phyloP scores from a whole-genome alignment of 345 rosid genomes.

The Syzygium aromaticum region DNA sequence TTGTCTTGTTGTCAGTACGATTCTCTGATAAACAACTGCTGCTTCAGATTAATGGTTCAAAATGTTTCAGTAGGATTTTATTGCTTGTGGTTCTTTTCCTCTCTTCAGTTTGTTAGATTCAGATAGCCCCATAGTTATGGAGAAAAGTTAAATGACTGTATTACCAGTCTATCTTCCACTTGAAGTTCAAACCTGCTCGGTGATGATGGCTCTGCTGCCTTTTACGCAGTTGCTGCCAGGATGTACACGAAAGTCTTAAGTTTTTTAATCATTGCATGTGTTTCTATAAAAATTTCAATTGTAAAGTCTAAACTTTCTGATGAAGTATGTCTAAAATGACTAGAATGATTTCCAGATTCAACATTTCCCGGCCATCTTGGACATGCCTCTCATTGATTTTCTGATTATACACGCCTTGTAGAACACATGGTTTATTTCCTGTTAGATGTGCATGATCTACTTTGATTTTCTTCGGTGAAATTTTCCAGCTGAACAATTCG shows the following conservation, averaged over 20 bases:
- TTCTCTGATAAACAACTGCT: background rate
- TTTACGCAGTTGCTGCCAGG: conserved; percentile 24
- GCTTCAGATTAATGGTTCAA: background rate
- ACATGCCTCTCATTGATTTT: background rate
- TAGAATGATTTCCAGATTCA: background rate
- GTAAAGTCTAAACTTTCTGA: background rate
- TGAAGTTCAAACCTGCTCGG: background rate
- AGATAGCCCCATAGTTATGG: background rate
- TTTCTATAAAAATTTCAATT: background rate
- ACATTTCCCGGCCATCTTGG: background rate
- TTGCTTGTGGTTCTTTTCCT: background rate
- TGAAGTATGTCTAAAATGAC: background rate
- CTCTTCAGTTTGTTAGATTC: background rate
- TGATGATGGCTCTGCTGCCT: background rate
- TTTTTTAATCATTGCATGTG: background rate
- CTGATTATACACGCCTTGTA: background rate
- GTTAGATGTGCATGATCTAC: background rate
- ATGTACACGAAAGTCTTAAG: conserved; percentile 48
- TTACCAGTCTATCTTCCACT: conserved; percentile 1
- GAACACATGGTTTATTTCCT: background rate
- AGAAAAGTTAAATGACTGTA: background rate
- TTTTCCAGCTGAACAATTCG: background rate
- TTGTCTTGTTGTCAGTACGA: background rate
- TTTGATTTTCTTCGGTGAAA: background rate
- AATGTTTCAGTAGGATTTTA: background rate